Conservation (phyloP, 257 asterid species). For the Knoxia roxburghii region DNA sequence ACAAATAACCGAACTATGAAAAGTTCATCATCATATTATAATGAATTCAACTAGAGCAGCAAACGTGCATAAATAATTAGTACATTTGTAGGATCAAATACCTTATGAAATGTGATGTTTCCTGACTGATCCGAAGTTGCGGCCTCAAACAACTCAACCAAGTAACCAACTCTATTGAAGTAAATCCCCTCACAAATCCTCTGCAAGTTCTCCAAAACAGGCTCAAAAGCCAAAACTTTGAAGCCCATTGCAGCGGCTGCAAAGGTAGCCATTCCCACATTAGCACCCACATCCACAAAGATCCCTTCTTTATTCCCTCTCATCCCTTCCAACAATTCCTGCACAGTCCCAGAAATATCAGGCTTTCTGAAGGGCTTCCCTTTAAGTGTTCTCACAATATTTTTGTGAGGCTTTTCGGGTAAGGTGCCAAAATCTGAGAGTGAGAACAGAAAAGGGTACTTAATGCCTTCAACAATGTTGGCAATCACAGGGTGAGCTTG, state of each 20-base stretch:
- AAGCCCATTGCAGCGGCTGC: conserved; percentile 99
- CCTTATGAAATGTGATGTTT: conserved; percentile 92
- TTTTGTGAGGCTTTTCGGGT: conserved; percentile 97
- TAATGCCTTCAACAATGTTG: conserved; percentile 86
- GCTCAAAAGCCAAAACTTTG: conserved; percentile 87
- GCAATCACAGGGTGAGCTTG: conserved; percentile 90
- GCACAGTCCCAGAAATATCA: conserved; percentile 85
- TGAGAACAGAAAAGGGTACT: conserved; percentile 79
- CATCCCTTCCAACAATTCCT: conserved; percentile 57
- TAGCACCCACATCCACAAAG: conserved; percentile 89
- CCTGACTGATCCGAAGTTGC: conserved; percentile 75
- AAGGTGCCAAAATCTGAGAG: conserved; percentile 79
- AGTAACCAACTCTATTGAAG: conserved; percentile 68
- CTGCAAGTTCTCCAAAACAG: conserved; percentile 96
- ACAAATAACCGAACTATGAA: neutral
- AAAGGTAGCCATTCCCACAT: conserved; percentile 94
- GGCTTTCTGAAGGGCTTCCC: conserved; percentile 85
- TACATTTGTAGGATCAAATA: conserved; percentile 10
- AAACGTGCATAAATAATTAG: neutral
- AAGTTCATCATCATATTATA: neutral
- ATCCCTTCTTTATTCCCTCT: conserved; percentile 41
- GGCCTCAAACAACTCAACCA: conserved; percentile 75
- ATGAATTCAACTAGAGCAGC: neutral
- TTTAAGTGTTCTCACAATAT: conserved; percentile 76
- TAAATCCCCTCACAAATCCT: conserved; percentile 89